Evolutionary conservation across 352 stramenopile species (phyloP).

Genomic region (Phytopythium montanum): DNA sequence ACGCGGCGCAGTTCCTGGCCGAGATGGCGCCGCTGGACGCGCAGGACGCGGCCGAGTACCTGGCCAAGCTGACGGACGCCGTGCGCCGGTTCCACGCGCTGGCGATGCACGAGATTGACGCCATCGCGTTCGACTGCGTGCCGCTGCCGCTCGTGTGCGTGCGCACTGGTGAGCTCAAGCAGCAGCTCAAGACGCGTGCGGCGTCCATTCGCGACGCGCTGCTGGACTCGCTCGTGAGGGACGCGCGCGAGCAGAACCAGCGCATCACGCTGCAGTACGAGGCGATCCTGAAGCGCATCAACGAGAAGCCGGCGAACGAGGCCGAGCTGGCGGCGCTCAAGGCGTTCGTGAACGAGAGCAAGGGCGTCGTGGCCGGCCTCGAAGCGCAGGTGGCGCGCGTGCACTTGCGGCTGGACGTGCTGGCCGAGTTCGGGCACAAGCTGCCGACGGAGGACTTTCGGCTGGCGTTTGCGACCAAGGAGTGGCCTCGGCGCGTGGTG

Average conservation of each 20-base stretch:
- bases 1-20: slow-evolving; percentile 67
- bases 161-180: slow-evolving; percentile 59
- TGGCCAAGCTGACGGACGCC: slow-evolving; percentile 50
- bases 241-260: slow-evolving; percentile 80
- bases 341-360: slow-evolving; percentile 85
- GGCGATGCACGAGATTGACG: slow-evolving; percentile 42
- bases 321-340: slow-evolving; percentile 88
- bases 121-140: slow-evolving; percentile 68
- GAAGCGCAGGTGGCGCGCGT: slow-evolving; percentile 74
- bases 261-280: slow-evolving; percentile 89
- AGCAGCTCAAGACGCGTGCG: slow-evolving; percentile 61
- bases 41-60: slow-evolving; percentile 24
- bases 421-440: slow-evolving; percentile 84
- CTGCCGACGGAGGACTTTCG: slow-evolving; percentile 88
- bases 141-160: slow-evolving; percentile 82
- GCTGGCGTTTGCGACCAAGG: slow-evolving; percentile 87
- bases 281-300: slow-evolving; percentile 85
- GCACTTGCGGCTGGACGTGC: slow-evolving; percentile 61
- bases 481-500: slow-evolving; percentile 81
- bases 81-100: slow-evolving; percentile 81
- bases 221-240: slow-evolving; percentile 76
- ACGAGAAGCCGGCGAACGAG: slow-evolving; percentile 91
- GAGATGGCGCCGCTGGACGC: slow-evolving; percentile 42
- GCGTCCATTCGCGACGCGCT: slow-evolving; percentile 72
- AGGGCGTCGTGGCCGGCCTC: slow-evolving; percentile 70